Base-by-base conservation (phyloP, 331 rosid genomes). In the Pyrus hybrid region DNA sequence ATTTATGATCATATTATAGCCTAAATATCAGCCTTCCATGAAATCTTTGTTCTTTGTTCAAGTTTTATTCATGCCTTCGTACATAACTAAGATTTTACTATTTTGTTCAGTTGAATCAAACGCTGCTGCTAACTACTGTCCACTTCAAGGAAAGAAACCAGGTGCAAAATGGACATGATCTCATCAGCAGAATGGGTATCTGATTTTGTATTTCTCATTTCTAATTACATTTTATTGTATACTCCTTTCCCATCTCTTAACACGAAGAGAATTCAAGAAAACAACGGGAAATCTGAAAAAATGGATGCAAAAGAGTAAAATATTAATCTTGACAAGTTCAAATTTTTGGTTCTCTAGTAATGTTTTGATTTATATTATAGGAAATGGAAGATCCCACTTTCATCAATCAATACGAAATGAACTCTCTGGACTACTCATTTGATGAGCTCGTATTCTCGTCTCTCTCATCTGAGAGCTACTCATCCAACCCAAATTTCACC, bases 391-490 rank as follows among this genome's bases (percentile, higher is more conserved):
- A 70, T 70, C 47, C 74, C 23, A 14, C 63, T 33, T 61, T 80
- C 12, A 56, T 75, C 26, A 5, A 61, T 29, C 77, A 63, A 17
- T 70, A 80, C 35, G 68, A 67, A 41, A 28, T 79, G 63, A 69
- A 63, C 63, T 67, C 71, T 12, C 70, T 74, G 65, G 83, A 68
- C 21, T 60, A 68, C 77, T 70, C 73, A 16, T 20, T 80, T 10
- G 84, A 80, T 21, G 84, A 70, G 12, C 64, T 80, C 67, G 33
- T 54, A 54, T 80, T 80, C 73, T 56, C 29, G 63, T 75, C 84
- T 2, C 63, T 80, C 49, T 75, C 84, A n/a, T 23, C 84, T 23
- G 84, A 80, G 35, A 80, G 84, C 64, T 54, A 75, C 73, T 75
- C 80, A 5, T 76, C 84, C 43, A 25, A 51, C 71, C 70, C 65